Evolutionary conservation across 1,284 basidiomycete species (phyloP), one percentile per base, ranked within the genome.

Genomic region (Cutaneotrichosporon sp.): DNA sequence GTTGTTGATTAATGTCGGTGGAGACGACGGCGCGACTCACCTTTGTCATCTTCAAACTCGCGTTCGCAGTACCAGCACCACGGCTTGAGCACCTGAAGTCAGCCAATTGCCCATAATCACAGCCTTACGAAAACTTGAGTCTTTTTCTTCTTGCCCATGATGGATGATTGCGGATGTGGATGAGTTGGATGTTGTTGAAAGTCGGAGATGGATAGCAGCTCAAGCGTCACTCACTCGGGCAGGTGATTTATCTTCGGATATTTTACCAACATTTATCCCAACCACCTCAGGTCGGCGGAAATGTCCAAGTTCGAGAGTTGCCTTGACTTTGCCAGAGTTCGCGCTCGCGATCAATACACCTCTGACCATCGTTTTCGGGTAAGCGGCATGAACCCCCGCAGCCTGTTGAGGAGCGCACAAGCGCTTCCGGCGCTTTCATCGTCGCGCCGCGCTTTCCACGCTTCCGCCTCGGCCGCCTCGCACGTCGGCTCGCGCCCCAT

Each of bases 61-160:
- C 92, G 85, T 78, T 98, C 94, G 80, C 93, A 97, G 75, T 97
- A 97, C 94, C 92, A 97, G 78, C 90, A 94, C 90, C 90, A 93
- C 17, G 90, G 90, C 35, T 88, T 86, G 64, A 92, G 82, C 55
- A 90, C 78, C 89, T 91, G 57, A 9, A 11, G 54, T 58, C 47
- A 60, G 55, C 55, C 25, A 10, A 11, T 11, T 12, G 37, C 17
- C 29, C n/a, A 20, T 14, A 7, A 20, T 29, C 6, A 46, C 16
- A 22, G 16, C 66, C 70, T 56, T 38, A 76, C 74, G 56, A 75
- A 73, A 19, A 63, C 63, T 53, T 70, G 67, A 38, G 66, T 65
- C 60, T 62, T 72, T 64, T 72, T 75, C 61, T 75, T 75, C 61
- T 73, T 75, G 24, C 69, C 74, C 74, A 76, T 76, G 14, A 32